Base-by-base conservation (phyloP, 768 basidiomycete species). In the Phlebiopsis gigantea region DNA sequence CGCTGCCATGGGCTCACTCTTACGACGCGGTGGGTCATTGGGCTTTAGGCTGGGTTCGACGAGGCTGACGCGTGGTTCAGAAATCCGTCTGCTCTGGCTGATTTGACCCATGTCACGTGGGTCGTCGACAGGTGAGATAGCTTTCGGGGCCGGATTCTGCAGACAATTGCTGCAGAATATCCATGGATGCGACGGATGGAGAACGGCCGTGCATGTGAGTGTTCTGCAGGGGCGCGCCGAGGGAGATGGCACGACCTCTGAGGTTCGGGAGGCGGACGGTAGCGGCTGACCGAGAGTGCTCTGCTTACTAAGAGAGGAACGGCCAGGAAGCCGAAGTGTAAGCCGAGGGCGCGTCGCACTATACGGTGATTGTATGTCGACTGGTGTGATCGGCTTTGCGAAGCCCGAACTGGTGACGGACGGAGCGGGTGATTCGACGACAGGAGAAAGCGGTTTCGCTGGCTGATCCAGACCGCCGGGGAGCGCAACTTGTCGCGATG, bases 111-210 rank as follows among this genome's bases (percentile, higher is more conserved):
- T 39, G 17, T 10, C 34, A 39, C 17, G 34, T 12, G 34, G 34
- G 8, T 39, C 34, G 8, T 51, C 34, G 22, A 21, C 7, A 2
- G 50, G 50, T 19, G 50, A 51, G 8, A 41, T n/a, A 10, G 50
- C 39, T 14, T 34, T 51, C 10, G 22, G n/a, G 10, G 30, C 31
- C n/a, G 17, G 29, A 21, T 15, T 41, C 7, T 25, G 41, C 17
- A 57, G 31, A 28, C 56, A 57, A 6, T 29, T 9, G 21, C 8
- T 26, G 22, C 56, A 57, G 30, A 45, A 57, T 12, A 51, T 34
- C 49, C 56, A 57, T 12, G 41, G 28, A 46, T 57, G 56, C 15
- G 6, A 22, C 12, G 28, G 41, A 9, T 24, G 25, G 5, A 57
- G 43, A n/a, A 46, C 43, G 34, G 49, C 29, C 8, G n/a, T 52